Evolutionary conservation across 768 basidiomycete species (phyloP).

Genomic region (Russula lepida): DNA sequence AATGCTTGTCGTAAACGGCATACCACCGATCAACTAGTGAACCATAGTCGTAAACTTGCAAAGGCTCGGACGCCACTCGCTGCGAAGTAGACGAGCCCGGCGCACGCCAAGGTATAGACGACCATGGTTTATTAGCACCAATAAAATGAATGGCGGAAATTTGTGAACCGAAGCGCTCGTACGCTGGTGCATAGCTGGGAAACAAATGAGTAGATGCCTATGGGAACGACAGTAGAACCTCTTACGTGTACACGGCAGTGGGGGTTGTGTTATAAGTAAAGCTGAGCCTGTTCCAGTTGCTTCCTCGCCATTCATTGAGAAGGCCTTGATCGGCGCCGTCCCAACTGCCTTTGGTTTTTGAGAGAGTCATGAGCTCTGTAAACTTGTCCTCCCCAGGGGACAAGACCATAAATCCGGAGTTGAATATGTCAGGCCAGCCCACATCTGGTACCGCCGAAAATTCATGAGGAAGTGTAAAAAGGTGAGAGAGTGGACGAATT

Average conservation of each 20-base stretch:
- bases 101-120: conserved; percentile 58
- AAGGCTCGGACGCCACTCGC: conserved; percentile 28
- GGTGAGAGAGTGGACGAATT: conserved; percentile 79
- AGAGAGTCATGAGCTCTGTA: conserved; percentile 55
- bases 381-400: conserved; percentile 81
- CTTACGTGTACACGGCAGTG: conserved; percentile 92
- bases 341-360: conserved; percentile 80
- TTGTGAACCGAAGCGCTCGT: conserved; percentile 82
- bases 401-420: conserved; percentile 90
- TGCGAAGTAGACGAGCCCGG: conserved; percentile 38
- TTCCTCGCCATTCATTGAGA: conserved; percentile 88
- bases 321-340: conserved; percentile 99
- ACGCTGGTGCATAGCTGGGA: conserved; percentile 88
- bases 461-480: conserved; percentile 75
- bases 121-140: conserved; percentile 95
- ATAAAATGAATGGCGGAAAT: conserved; percentile 91
- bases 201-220: conserved; percentile 9
- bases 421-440: conserved; percentile 99
- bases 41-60: conserved; percentile 63
- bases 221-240: conserved; percentile 19
- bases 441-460: conserved; percentile 95
- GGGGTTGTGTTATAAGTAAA: conserved; percentile 99
- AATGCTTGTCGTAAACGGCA: conserved; percentile 80
- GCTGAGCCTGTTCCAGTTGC: conserved; percentile 86
- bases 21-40: conserved; percentile 89